Evolutionary conservation across 2,329 filamentous ascomycete species (phyloP).

Genomic region (Aspergillus sclerotialis): DNA sequence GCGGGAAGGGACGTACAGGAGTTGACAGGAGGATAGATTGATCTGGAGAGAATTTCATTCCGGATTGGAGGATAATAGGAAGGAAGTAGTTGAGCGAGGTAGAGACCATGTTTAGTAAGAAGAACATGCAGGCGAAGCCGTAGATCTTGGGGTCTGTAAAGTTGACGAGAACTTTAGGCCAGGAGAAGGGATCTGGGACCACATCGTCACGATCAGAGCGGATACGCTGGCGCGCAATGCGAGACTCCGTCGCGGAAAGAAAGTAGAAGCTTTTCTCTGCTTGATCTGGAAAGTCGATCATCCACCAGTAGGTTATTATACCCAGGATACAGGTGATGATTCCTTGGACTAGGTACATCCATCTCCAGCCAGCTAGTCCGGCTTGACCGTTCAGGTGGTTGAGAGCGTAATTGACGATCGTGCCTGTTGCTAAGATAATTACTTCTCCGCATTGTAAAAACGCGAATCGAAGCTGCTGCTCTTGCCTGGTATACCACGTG

Average conservation of each 20-base stretch:
- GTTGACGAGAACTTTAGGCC: slow-evolving; percentile 49
- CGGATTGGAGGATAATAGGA: slow-evolving; percentile 51
- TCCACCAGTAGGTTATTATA: slow-evolving; percentile 60
- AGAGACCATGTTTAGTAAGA: slow-evolving; percentile 60
- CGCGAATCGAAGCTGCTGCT: slow-evolving; percentile 61
- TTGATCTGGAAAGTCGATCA: slow-evolving; percentile 62
- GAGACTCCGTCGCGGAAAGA: slow-evolving; percentile 49
- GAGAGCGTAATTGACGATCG: slow-evolving; percentile 63
- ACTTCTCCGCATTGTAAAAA: slow-evolving; percentile 60
- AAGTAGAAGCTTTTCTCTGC: slow-evolving; percentile 52
- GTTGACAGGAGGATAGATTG: slow-evolving; percentile 56
- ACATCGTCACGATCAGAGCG: slow-evolving; percentile 56
- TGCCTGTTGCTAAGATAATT: slow-evolving; percentile 57
- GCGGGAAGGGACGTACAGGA: slow-evolving; percentile 31
- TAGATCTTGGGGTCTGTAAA: slow-evolving; percentile 57
- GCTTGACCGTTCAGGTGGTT: slow-evolving; percentile 53
- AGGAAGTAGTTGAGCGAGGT: slow-evolving; percentile 61
- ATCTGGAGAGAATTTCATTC: slow-evolving; percentile 49
- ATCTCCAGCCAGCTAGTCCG: slow-evolving; percentile 58
- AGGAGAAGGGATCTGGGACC: slow-evolving; percentile 49
- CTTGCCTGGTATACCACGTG: slow-evolving; percentile 56
- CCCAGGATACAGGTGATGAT: slow-evolving; percentile 54
- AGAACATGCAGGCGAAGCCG: slow-evolving; percentile 58
- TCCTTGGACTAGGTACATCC: slow-evolving; percentile 64
- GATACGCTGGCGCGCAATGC: slow-evolving; percentile 52